Evolutionary conservation across 768 basidiomycete genomes (phyloP).

Genomic region (Ramaria sp.): DNA sequence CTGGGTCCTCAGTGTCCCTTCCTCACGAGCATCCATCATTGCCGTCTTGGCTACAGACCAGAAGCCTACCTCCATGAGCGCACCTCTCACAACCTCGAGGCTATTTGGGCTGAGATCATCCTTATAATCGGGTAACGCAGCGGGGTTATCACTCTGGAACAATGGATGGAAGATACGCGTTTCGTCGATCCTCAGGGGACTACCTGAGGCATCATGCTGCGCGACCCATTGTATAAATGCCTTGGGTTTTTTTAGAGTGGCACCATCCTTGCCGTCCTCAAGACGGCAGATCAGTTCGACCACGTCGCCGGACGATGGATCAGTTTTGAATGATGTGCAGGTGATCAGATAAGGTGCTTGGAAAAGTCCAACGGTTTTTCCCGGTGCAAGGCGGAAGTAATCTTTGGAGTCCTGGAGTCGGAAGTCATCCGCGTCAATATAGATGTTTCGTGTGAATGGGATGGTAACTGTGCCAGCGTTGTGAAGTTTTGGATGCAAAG

Average conservation of each 20-base stretch:
- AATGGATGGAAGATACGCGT: slow-evolving; percentile 86
- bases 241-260: slow-evolving; percentile 67
- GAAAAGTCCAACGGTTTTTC: slow-evolving; percentile 95
- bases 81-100: slow-evolving; percentile 67
- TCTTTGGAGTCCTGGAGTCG: slow-evolving; percentile 83
- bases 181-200: slow-evolving; percentile 80
- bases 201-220: slow-evolving; percentile 63
- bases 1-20: slow-evolving; percentile 50
- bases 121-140: slow-evolving; percentile 59
- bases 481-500: slow-evolving; percentile 88
- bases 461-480: slow-evolving; percentile 72
- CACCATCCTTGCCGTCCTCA: slow-evolving; percentile 47
- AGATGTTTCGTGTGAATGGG: slow-evolving; percentile 81
- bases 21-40: slow-evolving; percentile 51
- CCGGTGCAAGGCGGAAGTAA: slow-evolving; percentile 95
- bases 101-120: slow-evolving; percentile 77
- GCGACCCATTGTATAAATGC: slow-evolving; percentile 97
- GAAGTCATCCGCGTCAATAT: slow-evolving; percentile 93
- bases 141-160: slow-evolving; percentile 91
- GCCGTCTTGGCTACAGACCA: slow-evolving; percentile 68
- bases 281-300: slow-evolving; percentile 69
- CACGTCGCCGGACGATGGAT: slow-evolving; percentile 61
- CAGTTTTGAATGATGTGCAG: slow-evolving; percentile 78
- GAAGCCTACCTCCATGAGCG: slow-evolving; percentile 84
- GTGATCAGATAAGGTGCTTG: slow-evolving; percentile 88